Conservation (phyloP, 495 filamentous ascomycete species). For the Neurospora terricola region DNA sequence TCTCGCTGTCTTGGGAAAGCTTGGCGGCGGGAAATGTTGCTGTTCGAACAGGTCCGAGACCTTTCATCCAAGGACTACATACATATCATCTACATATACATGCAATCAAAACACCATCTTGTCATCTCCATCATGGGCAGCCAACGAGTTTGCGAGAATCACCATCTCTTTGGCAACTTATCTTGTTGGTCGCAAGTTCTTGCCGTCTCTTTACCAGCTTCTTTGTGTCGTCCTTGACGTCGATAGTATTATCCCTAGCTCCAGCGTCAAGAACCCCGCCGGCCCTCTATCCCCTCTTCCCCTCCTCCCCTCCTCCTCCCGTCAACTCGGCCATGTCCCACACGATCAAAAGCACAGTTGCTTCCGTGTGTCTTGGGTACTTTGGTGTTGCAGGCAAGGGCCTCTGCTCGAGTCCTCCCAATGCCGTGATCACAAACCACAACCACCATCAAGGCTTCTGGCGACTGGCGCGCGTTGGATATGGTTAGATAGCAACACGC, state of each 20-base stretch:
- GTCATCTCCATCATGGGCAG: not conserved
- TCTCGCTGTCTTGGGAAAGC: not conserved
- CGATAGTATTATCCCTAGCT: not conserved
- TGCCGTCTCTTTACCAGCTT: not conserved
- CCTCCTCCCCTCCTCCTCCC: not conserved
- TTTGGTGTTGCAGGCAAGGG: not conserved
- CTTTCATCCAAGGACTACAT: not conserved
- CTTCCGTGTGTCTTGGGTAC: not conserved
- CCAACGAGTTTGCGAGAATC: not conserved
- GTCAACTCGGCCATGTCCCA: not conserved
- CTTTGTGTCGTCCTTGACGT: not conserved
- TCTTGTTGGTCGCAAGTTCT: not conserved
- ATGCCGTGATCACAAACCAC: not conserved
- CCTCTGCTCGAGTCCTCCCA: not conserved
- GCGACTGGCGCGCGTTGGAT: not conserved
- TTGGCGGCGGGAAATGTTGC: not conserved
- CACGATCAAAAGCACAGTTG: not conserved
- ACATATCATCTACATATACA: not conserved
- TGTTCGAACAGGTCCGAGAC: not conserved
- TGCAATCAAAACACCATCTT: not conserved
- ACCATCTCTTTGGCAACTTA: not conserved
- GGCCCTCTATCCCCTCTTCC: not conserved
- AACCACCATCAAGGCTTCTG: not conserved
- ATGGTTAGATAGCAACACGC: not conserved
- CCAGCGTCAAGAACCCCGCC: not conserved